Evolutionary conservation across 75 land plant species (phyloP).

Genomic region (Ceratopteris richardii): DNA sequence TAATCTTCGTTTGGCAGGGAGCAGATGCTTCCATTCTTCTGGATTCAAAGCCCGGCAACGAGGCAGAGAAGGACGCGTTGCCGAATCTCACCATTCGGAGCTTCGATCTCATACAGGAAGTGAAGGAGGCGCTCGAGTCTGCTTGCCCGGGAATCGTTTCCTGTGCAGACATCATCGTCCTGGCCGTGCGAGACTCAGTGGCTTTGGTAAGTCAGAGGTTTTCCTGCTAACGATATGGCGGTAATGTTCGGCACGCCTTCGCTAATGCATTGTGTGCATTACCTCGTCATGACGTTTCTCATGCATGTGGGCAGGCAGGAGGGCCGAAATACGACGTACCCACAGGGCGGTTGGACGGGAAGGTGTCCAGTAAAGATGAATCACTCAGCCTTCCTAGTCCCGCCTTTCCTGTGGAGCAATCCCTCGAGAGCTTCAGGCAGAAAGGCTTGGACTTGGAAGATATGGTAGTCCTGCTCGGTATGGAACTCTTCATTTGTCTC

Average conservation of each 20-base stretch:
- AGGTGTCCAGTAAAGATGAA: constrained; percentile 17
- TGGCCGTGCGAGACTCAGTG: constrained; percentile 28
- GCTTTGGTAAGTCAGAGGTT: constrained; percentile 13
- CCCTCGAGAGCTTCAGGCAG: constrained; percentile 5
- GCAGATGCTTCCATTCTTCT: constrained; percentile 35
- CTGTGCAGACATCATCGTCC: constrained; percentile 29
- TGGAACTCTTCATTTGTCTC: neutral
- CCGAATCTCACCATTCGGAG: constrained; percentile 30
- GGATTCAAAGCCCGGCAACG: constrained; percentile 10
- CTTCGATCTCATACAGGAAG: constrained; percentile 26
- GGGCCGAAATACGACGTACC: constrained; percentile 28
- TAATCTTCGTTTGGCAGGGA: no score
- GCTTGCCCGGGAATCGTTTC: constrained; percentile 26
- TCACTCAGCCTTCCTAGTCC: constrained; percentile 6
- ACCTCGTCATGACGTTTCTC: no score
- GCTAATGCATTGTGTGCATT: no score
- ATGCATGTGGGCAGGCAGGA: constrained; percentile 23
- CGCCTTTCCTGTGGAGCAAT: constrained; percentile 8
- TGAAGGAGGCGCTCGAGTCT: constrained; percentile 19
- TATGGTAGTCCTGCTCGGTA: constrained; percentile 16
- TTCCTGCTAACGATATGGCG: neutral
- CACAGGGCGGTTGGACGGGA: constrained; percentile 35
- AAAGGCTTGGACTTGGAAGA: constrained; percentile 10
- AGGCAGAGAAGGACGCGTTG: constrained; percentile 25
- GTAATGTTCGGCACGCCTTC: no score